Base-by-base conservation (phyloP, 1,284 basidiomycete species). In the Schizopora paradoxa region DNA sequence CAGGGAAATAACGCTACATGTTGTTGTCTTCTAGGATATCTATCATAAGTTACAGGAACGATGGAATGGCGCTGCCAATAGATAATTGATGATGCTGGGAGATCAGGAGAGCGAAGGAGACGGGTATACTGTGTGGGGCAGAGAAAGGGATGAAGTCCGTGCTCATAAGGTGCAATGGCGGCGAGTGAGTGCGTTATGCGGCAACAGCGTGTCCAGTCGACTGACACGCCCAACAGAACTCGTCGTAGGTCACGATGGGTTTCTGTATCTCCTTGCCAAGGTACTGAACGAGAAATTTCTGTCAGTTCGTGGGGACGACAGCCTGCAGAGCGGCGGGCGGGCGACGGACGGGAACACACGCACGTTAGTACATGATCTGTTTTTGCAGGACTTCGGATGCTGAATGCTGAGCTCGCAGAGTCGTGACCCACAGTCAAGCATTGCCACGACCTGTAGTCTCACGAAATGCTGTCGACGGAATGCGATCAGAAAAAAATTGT, bases 211-310 rank as follows among this genome's bases (percentile, higher is more conserved):
- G 36, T 10, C 48, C 48, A 8, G 48, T 49, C 8, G 48, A 50
- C 28, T 50, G 48, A 21, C 48, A 50, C 6, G 38, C 39, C 48
- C 48, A 50, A 16, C 48, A 50, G 19, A 36, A 47, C 26, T 50
- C 48, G 21, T 50, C 44, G 34, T 50, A 50, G 14, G 44, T 46
- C 7, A 50, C 39, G 11, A 50, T 37, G 11, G 48, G 44, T 18
- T 37, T 32, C 35, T 50, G 48, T 11, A 50, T 50, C 25, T 50
- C 48, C 14, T 38, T 38, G 5, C 48, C 48, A 8, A 50, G 38
- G n/a, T 45, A 21, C 48, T 50, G 22, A 13, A 23, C 18, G 27
- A 19, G 5, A n/a, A 39, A 5, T 14, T 21, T 8, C 32, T 3
- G 42, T 26, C 19, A 11, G n/a, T n/a, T n/a, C n/a, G n/a, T n/a